Percentiles rank a stretch among this genome's conserved stretches.
Evolutionary conservation across 768 basidiomycete species (phyloP).

Genomic region (Candolleomyces eurysporus): DNA sequence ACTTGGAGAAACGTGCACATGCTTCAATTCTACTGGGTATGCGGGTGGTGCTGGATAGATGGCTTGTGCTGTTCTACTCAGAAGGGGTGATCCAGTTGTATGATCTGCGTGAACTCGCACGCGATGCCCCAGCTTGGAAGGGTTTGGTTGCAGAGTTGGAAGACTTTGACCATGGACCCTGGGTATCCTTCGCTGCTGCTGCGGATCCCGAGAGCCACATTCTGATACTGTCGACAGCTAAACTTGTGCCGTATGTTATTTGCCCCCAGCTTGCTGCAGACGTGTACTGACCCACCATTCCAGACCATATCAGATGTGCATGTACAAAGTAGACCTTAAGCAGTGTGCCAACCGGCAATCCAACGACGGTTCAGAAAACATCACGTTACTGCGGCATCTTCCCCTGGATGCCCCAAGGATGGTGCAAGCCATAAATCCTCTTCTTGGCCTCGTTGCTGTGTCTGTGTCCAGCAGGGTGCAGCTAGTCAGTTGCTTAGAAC

Average conservation of each 20-base stretch:
- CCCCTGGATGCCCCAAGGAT: conserved; percentile 20
- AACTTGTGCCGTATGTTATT: neutral
- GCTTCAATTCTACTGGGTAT: conserved; percentile 29
- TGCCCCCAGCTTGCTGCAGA: too few species aligned
- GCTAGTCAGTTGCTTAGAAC: conserved; percentile 36
- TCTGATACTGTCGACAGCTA: neutral
- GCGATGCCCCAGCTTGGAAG: neutral
- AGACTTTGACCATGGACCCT: conserved; percentile 12
- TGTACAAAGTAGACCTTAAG: neutral
- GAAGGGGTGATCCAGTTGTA: conserved; percentile 43
- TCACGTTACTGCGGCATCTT: conserved; percentile 20
- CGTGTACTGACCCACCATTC: neutral
- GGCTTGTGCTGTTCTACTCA: conserved; percentile 44
- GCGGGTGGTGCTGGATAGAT: conserved; percentile 43
- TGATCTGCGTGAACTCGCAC: conserved; percentile 24
- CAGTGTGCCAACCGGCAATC: neutral
- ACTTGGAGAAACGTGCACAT: neutral
- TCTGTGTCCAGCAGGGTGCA: conserved; percentile 29
- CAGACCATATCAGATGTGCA: neutral
- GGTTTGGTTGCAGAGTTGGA: neutral
- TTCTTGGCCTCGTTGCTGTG: conserved; percentile 28
- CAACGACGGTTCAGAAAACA: neutral
- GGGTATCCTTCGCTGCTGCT: conserved; percentile 20
- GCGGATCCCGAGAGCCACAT: conserved; percentile 19
- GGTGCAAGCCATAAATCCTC: conserved; percentile 35